Percentiles rank a stretch among this genome's conserved stretches.
Evolutionary conservation across 805 yeast genomes (phyloP).

Genomic region (Zygotorulaspora sp.): DNA sequence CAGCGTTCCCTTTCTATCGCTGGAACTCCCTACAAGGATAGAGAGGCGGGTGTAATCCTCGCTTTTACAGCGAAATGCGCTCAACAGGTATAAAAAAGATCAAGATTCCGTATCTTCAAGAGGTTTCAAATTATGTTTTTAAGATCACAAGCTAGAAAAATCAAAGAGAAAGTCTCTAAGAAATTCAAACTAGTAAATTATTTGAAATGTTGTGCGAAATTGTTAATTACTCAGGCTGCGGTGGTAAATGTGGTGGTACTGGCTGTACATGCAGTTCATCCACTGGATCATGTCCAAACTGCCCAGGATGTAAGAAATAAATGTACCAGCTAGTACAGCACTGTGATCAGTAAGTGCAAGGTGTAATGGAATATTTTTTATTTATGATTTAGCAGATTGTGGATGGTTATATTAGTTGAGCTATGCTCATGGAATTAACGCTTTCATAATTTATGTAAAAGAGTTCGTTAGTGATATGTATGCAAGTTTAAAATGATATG

Average conservation of each 20-base stretch:
- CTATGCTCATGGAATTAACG: no score
- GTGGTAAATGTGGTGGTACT: conserved; percentile 16
- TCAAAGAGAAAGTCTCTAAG: background rate
- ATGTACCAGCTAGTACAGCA: no score
- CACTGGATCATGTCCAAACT: conserved; percentile 13
- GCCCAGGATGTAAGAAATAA: conserved; percentile 16
- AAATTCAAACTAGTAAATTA: no score
- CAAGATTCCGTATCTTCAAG: no score
- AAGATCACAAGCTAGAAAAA: no score
- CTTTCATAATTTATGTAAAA: background rate
- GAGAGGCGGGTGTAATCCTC: background rate
- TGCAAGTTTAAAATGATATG: background rate
- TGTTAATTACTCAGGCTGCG: conserved; percentile 9
- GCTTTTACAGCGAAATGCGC: background rate
- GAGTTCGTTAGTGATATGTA: background rate
- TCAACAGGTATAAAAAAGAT: background rate
- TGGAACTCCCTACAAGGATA: no score
- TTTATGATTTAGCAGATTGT: no score
- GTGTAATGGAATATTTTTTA: no score
- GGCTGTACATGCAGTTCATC: conserved; percentile 13
- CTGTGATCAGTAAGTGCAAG: no score
- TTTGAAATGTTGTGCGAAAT: conserved; percentile 11
- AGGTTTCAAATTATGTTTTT: no score
- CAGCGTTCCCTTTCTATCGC: no score
- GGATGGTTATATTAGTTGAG: no score